phyloP scores from a whole-genome alignment of 768 basidiomycete genomes.

The Hortiboletus campestris region DNA sequence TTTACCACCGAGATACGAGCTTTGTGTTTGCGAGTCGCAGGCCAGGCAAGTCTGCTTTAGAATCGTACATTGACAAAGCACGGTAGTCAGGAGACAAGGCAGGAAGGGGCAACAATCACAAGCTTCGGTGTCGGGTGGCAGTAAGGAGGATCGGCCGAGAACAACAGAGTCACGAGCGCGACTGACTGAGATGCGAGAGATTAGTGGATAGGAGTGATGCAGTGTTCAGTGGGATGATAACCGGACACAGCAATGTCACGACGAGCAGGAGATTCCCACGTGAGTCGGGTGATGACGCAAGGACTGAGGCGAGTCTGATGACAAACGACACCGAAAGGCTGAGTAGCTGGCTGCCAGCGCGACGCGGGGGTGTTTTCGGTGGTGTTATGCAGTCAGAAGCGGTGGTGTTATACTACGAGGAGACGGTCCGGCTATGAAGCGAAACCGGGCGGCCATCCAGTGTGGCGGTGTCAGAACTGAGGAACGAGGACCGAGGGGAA shows the following conservation, averaged over 20 bases:
- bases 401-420: background rate
- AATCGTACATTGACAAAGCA: background rate
- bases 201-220: background rate
- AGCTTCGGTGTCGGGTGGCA: no score
- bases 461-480: constrained; percentile 1
- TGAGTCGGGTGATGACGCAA: background rate
- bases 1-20: background rate
- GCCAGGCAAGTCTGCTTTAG: background rate
- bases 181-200: background rate
- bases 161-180: background rate
- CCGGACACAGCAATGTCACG: no score
- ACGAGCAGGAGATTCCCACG: background rate
- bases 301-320: background rate
- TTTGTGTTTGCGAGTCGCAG: background rate
- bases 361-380: no score
- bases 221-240: background rate
- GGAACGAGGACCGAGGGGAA: background rate
- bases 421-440: constrained; percentile 6
- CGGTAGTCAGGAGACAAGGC: background rate
- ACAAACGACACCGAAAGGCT: background rate
- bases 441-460: background rate
- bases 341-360: background rate
- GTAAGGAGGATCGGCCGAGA: background rate
- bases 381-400: background rate
- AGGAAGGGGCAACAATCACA: background rate